Conservation (phyloP, 1,139 yeast species). For the Debaryomyces coudertii region DNA sequence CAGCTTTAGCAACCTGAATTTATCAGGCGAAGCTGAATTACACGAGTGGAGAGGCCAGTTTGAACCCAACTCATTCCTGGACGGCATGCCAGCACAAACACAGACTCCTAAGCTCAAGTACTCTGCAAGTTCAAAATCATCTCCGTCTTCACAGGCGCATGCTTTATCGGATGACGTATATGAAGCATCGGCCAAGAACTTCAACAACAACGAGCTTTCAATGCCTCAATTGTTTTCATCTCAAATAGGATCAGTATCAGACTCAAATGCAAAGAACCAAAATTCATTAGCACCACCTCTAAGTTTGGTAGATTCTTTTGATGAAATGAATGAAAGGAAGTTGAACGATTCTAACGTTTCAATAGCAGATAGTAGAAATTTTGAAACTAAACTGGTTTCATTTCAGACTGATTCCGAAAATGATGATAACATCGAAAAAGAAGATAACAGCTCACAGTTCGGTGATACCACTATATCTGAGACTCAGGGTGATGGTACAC, state of each 20-base stretch:
- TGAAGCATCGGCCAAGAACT: background rate
- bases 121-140: background rate
- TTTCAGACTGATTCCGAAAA: slow-evolving; percentile 2
- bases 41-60: slow-evolving; percentile 3
- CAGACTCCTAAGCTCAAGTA: background rate
- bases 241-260: background rate
- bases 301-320: background rate
- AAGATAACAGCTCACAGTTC: background rate
- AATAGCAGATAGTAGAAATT: slow-evolving; percentile 1
- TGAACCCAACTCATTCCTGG: background rate
- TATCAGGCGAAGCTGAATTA: background rate
- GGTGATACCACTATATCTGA: background rate
- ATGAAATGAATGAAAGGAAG: background rate
- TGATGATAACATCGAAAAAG: background rate
- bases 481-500: slow-evolving; percentile 9
- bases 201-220: background rate
- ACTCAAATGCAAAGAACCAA: background rate
- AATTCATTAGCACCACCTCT: background rate
- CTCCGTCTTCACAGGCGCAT: slow-evolving; percentile 1
- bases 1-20: background rate
- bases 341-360: background rate
- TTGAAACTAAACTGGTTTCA: slow-evolving; percentile 1
- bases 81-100: background rate
- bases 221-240: background rate
- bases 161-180: background rate